phyloP scores from a whole-genome alignment of 495 filamentous ascomycete species.

The Thermochaetoides thermophila region DNA sequence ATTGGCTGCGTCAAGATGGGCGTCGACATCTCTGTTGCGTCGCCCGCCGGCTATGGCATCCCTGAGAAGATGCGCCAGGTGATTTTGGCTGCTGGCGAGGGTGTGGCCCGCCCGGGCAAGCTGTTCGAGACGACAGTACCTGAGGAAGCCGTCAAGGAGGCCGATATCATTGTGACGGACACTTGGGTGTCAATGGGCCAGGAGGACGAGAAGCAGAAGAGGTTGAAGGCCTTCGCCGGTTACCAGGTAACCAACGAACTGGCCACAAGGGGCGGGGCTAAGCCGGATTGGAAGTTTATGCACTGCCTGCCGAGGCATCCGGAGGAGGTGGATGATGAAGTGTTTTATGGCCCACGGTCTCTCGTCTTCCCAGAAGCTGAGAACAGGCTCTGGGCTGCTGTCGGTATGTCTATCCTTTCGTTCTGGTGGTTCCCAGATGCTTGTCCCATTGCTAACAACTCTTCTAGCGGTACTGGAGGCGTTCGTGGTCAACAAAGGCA shows the following conservation, averaged over 20 bases:
- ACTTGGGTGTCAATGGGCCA: conserved; percentile 98
- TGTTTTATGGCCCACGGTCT: conserved; percentile 71
- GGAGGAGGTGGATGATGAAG: conserved; percentile 88
- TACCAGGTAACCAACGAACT: conserved; percentile 81
- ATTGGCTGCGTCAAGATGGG: conserved; percentile 77
- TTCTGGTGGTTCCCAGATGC: neutral
- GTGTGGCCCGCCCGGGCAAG: conserved; percentile 43
- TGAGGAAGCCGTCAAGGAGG: conserved; percentile 76
- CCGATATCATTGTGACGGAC: conserved; percentile 85
- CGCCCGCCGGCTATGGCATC: conserved; percentile 70
- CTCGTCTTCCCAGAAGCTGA: conserved; percentile 89
- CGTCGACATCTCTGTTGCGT: conserved; percentile 70
- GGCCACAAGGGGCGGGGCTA: conserved; percentile 72
- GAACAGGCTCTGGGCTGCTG: conserved; percentile 82
- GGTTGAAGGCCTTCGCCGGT: conserved; percentile 67
- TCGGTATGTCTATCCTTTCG: conserved; percentile 33
- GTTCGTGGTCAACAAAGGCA: conserved; percentile 83
- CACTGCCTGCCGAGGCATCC: conserved; percentile 90
- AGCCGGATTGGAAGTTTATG: conserved; percentile 92
- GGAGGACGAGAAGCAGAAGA: conserved; percentile 63
- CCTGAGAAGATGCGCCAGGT: conserved; percentile 51
- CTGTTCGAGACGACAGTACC: conserved; percentile 62
- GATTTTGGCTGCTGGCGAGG: conserved; percentile 45
- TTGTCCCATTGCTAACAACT: conserved; percentile 6
- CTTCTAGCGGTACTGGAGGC: conserved; percentile 57